A percentile compares a stretch with the other conserved stretches of the same genome.
These are phyloP conservation scores for Fusarium bactridioides DNA, from an alignment of 2,329 filamentous ascomycete genomes.

Conservation along the genomic window DNA sequence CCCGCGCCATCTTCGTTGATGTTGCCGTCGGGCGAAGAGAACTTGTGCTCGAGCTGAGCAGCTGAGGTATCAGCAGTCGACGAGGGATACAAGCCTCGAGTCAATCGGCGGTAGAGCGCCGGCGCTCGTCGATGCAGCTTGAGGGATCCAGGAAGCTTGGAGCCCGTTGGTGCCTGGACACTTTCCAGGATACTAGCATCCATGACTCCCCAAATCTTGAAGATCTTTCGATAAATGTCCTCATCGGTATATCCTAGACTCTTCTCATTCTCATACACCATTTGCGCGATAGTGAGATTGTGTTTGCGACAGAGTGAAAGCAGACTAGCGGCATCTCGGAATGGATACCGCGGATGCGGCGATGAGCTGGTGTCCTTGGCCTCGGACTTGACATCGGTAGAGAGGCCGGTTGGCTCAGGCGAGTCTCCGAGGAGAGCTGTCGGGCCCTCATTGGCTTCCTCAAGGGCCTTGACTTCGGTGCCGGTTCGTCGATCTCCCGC, in stretches of 20 bases:
- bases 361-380: constrained; percentile 22
- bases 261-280: constrained; percentile 62
- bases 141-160: constrained; percentile 55
- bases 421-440: constrained; percentile 13
- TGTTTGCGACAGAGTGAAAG: constrained; percentile 57
- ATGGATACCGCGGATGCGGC: constrained; percentile 55
- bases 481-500: constrained; percentile 56
- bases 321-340: constrained; percentile 56
- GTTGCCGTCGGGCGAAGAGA: neutral
- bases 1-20: constrained; percentile 7
- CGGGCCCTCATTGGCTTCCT: constrained; percentile 25
- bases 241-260: constrained; percentile 59
- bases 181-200: constrained; percentile 59
- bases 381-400: constrained; percentile 26
- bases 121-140: constrained; percentile 58
- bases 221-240: constrained; percentile 56
- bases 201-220: constrained; percentile 61
- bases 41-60: constrained; percentile 20
- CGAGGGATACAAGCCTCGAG: constrained; percentile 55
- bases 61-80: constrained; percentile 14
- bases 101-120: constrained; percentile 54
- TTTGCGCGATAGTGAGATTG: constrained; percentile 60
- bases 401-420: neutral
- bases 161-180: constrained; percentile 54
- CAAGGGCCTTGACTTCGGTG: constrained; percentile 51